phyloP scores from a whole-genome alignment of 495 filamentous ascomycete genomes.

The Penicillium longicatenatum region DNA sequence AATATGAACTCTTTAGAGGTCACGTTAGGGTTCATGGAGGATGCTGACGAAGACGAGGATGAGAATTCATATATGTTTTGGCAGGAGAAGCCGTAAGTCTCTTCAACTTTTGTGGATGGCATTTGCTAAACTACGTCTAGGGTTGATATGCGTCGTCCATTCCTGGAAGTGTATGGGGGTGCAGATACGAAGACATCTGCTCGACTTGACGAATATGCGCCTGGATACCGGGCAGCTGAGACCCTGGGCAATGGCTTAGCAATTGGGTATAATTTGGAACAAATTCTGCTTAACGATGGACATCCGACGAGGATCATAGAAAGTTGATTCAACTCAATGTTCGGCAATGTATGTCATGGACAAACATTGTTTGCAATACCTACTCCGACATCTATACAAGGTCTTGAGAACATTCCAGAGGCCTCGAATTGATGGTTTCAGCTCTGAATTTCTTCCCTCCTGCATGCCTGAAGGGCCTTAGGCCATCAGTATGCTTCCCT shows the following conservation, averaged over 20 bases:
- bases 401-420: too few species aligned
- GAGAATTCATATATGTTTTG: slow-evolving; percentile 3
- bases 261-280: slow-evolving; percentile 10
- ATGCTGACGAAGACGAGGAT: background rate
- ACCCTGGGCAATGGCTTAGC: slow-evolving; percentile 6
- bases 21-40: background rate
- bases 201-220: background rate
- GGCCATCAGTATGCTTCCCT: too few species aligned
- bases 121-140: background rate
- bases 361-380: too few species aligned
- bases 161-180: slow-evolving; percentile 4
- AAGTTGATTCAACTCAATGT: too few species aligned
- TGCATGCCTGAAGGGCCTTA: too few species aligned
- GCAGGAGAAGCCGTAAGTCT: slow-evolving; percentile 13
- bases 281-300: background rate
- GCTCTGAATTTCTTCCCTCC: too few species aligned
- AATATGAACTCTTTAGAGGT: slow-evolving; percentile 5
- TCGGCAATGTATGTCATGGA: too few species aligned
- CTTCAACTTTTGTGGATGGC: background rate
- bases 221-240: slow-evolving; percentile 6
- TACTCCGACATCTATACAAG: too few species aligned
- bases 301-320: too few species aligned
- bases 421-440: too few species aligned
- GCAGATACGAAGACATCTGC: too few species aligned
- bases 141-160: slow-evolving; percentile 6